phyloP scores from a whole-genome alignment of 768 basidiomycete species.

The Leccinum aurantiacum region DNA sequence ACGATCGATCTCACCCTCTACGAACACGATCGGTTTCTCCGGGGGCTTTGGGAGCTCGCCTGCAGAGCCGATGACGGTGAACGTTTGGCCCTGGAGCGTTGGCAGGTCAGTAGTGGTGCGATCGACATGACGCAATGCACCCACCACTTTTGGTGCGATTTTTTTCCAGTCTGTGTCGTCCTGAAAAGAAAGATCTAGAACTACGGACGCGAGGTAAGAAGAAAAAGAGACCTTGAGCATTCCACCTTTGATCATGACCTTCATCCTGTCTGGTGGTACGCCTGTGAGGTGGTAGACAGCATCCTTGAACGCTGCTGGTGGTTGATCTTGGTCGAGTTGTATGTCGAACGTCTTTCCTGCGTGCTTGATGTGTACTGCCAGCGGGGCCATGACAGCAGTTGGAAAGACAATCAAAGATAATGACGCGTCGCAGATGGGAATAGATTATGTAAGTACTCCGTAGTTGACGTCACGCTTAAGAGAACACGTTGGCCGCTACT shows the following conservation, averaged over 20 bases:
- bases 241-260: slow-evolving; percentile 94
- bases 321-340: slow-evolving; percentile 67
- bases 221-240: slow-evolving; percentile 68
- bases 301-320: slow-evolving; percentile 78
- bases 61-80: slow-evolving; percentile 92
- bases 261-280: slow-evolving; percentile 90
- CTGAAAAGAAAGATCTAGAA: slow-evolving; percentile 37
- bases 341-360: slow-evolving; percentile 77
- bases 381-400: slow-evolving; percentile 52
- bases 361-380: slow-evolving; percentile 87
- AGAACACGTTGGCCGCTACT: slow-evolving; percentile 21
- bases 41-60: slow-evolving; percentile 92
- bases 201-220: background rate
- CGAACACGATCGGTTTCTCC: slow-evolving; percentile 70
- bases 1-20: slow-evolving; percentile 61
- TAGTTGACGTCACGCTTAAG: slow-evolving; percentile 29
- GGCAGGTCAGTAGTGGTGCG: background rate
- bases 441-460: slow-evolving; percentile 21
- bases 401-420: background rate
- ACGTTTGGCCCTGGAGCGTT: slow-evolving; percentile 68
- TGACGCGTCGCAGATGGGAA: slow-evolving; percentile 35
- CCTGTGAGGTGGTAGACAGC: slow-evolving; percentile 79
- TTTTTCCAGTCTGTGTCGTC: slow-evolving; percentile 88
- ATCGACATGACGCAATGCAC: slow-evolving; percentile 22
- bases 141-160: slow-evolving; percentile 76